phyloP scores from a whole-genome alignment of 2,329 filamentous ascomycete genomes.

The Aureobasidium sp. region DNA sequence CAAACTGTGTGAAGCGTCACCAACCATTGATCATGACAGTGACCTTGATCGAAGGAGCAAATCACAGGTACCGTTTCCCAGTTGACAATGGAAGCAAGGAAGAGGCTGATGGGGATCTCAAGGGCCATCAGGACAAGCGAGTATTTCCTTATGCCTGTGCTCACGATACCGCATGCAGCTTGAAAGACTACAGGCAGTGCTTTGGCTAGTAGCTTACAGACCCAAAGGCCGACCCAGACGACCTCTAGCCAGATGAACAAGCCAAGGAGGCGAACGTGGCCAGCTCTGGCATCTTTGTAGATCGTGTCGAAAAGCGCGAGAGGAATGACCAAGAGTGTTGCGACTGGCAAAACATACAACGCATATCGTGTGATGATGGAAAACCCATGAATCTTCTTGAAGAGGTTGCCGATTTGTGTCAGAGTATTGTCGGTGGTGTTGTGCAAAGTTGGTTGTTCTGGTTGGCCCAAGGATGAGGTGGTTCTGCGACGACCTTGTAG shows the following conservation, averaged over 20 bases:
- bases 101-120: conserved; percentile 58
- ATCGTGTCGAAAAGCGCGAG: conserved; percentile 42
- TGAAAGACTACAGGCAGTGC: conserved; percentile 55
- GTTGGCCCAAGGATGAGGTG: neutral
- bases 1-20: conserved; percentile 48
- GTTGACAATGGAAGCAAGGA: conserved; percentile 58
- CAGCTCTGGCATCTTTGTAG: conserved; percentile 23
- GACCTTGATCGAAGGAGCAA: conserved; percentile 17
- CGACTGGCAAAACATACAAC: conserved; percentile 59
- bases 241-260: conserved; percentile 64
- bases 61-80: conserved; percentile 51
- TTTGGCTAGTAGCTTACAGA: conserved; percentile 56
- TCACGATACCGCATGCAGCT: conserved; percentile 61
- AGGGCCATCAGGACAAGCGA: conserved; percentile 56
- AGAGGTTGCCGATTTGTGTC: conserved; percentile 58
- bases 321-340: conserved; percentile 52
- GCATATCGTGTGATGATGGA: conserved; percentile 58
- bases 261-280: conserved; percentile 42
- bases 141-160: conserved; percentile 62
- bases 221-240: conserved; percentile 60
- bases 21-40: conserved; percentile 34
- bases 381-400: conserved; percentile 56
- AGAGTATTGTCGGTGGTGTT: conserved; percentile 43
- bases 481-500: conserved; percentile 10
- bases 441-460: conserved; percentile 17